phyloP scores from a whole-genome alignment of 2,329 filamentous ascomycete species.

The Trichoderma pleuroti region DNA sequence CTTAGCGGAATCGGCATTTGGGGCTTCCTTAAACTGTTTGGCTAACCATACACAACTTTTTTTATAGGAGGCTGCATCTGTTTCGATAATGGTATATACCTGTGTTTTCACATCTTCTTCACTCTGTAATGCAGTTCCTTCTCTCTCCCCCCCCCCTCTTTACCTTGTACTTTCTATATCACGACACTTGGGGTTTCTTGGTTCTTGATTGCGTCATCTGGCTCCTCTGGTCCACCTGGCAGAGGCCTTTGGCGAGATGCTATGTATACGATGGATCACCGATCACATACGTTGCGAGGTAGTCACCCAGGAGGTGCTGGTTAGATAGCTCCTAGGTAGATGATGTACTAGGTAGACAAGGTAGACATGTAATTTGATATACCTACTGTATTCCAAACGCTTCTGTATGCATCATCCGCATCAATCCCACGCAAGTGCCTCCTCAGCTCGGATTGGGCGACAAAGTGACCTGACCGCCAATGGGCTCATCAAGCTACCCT shows the following conservation, averaged over 20 bases:
- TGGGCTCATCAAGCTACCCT: not conserved
- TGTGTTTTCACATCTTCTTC: not conserved
- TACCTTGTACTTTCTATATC: conserved; percentile 4
- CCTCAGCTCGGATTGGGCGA: not conserved
- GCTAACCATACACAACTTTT: conserved; percentile 39
- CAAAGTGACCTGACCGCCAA: not conserved
- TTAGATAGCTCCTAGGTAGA: conserved; percentile 4
- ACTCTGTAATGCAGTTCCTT: not conserved
- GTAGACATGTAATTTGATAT: conserved; percentile 5
- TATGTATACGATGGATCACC: not conserved
- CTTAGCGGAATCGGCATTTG: conserved; percentile 85
- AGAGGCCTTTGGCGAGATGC: not conserved
- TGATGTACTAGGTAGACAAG: not conserved
- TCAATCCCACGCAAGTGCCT: not conserved
- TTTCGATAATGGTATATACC: not conserved
- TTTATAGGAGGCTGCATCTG: not conserved
- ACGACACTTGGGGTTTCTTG: not conserved
- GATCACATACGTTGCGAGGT: not conserved
- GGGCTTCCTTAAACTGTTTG: conserved; percentile 87
- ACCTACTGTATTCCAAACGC: not conserved
- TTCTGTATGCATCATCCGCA: not conserved
- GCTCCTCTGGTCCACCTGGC: not conserved
- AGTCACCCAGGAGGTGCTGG: not conserved
- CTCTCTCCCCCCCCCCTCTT: not conserved
- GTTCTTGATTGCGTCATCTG: not conserved